Evolutionary conservation across 2,329 filamentous ascomycete genomes (phyloP), one percentile per base, ranked within the genome.

Genomic region (Alternaria sp.): DNA sequence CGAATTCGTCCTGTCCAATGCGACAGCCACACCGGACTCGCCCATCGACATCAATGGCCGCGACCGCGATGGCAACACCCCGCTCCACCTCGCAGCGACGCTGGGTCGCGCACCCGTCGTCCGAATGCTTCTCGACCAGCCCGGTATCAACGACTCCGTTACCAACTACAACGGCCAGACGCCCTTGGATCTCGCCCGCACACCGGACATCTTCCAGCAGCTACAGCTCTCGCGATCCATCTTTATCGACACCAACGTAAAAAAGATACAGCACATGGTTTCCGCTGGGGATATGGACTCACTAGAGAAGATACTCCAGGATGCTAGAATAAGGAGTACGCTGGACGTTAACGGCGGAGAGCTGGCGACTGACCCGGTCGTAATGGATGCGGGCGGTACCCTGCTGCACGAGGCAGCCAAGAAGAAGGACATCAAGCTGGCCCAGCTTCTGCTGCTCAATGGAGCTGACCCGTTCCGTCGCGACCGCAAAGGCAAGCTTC

Each of bases 391-490:
- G 7, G 96, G 96, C n/a, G 96, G 96, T 11, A 97, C 93, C 1
- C 83, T 99, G 9, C 85, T 99, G 30, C 96, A 99, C 77, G 95
- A 99, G 79, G 96, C 95, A 0, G 94, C 96, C 7, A 89, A 93
- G 71, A 93, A 91, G 78, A 93, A 88, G 81, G 94, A 99, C 74
- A 90, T 89, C 23, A 91, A 92, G 71, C 86, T 99, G 21, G 97
- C 97, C 62, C 92, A 98, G 77, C 87, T 97, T 17, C 86, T 99
- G 12, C 84, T 99, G 40, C 89, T 98, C 56, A 96, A 98, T 75
- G 96, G 96, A 11, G 96, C 95, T 11, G 96, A 99, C 79, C 96
- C 96, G 0, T 99, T 99, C 82, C 90, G 93, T 59, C 89, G 96
- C 64, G 96, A 99, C 80, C 92, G 93, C 72, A 97, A 93, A 82